These are phyloP conservation scores for Fusarium xylarioides DNA, from an alignment of 2,329 filamentous ascomycete genomes.

Conservation along the genomic window DNA sequence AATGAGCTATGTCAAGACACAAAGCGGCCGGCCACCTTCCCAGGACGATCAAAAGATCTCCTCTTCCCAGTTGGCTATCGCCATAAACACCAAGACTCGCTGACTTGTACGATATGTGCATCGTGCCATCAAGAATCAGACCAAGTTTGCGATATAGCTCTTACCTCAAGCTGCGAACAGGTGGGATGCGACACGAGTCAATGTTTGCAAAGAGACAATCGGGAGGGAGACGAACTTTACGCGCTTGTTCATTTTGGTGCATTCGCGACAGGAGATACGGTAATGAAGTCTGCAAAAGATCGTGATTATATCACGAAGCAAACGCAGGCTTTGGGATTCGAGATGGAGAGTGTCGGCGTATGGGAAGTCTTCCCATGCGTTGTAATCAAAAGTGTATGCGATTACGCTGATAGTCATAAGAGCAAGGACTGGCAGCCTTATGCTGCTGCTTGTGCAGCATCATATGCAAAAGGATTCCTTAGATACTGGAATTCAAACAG, in stretches of 20 bases:
- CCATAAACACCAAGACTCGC: neutral
- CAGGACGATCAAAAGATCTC: neutral
- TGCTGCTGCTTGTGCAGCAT: neutral
- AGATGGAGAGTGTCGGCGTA: neutral
- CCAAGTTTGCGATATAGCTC: neutral
- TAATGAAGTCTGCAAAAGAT: neutral
- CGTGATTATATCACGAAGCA: neutral
- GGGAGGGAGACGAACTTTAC: rapidly evolving
- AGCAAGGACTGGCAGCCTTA: neutral
- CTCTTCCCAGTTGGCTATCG: neutral
- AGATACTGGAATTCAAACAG: neutral
- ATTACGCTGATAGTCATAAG: neutral
- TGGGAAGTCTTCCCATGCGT: neutral
- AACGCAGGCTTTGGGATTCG: neutral
- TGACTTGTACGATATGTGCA: rapidly evolving
- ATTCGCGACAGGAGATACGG: neutral
- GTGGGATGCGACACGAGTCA: neutral
- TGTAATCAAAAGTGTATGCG: neutral
- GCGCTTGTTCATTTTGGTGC: neutral
- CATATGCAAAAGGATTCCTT: neutral
- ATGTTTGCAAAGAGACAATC: neutral
- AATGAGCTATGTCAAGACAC: rapidly evolving
- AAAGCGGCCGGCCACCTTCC: neutral
- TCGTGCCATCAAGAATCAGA: neutral
- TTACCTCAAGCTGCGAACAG: neutral